phyloP scores from a whole-genome alignment of 306 rosid species.

The Dalbergia cultrata region DNA sequence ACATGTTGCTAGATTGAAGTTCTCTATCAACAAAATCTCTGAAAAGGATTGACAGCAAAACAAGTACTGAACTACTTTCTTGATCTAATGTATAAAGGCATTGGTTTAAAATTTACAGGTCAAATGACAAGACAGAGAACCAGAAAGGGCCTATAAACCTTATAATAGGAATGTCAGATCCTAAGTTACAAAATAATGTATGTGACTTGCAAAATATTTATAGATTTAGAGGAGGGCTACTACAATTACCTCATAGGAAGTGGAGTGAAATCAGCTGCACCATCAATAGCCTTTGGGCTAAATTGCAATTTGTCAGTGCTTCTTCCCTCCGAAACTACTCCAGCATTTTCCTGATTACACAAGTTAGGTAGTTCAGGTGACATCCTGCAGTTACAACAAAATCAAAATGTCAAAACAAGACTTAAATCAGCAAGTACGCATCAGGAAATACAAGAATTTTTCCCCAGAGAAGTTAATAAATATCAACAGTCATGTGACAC shows the following conservation, averaged over 20 bases:
- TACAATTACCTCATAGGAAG: constrained; percentile 67
- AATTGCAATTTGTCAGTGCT: constrained; percentile 69
- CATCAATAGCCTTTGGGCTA: constrained; percentile 55
- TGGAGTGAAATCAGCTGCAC: constrained; percentile 54
- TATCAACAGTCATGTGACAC: neutral
- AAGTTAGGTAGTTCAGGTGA: constrained; percentile 74
- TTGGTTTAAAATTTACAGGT: neutral
- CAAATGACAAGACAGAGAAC: constrained; percentile 19
- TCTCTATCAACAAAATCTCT: constrained; percentile 81
- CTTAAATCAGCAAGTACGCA: constrained; percentile 9
- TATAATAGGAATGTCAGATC: neutral
- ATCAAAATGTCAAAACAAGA: constrained; percentile 40
- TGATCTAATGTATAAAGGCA: constrained; percentile 12
- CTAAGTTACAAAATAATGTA: neutral
- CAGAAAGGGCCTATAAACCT: neutral
- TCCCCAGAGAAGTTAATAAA: neutral
- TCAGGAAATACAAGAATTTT: neutral
- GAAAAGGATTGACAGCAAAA: constrained; percentile 47
- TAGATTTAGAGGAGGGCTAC: constrained; percentile 32
- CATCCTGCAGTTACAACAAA: constrained; percentile 64
- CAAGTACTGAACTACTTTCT: neutral
- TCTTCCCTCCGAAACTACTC: constrained; percentile 69
- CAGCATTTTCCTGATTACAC: constrained; percentile 68
- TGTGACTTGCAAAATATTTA: neutral
- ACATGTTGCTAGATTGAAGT: constrained; percentile 70